These are phyloP conservation scores for Yamagishiella unicocca DNA, from an alignment of 139 green algal genomes.

Conservation along the genomic window DNA sequence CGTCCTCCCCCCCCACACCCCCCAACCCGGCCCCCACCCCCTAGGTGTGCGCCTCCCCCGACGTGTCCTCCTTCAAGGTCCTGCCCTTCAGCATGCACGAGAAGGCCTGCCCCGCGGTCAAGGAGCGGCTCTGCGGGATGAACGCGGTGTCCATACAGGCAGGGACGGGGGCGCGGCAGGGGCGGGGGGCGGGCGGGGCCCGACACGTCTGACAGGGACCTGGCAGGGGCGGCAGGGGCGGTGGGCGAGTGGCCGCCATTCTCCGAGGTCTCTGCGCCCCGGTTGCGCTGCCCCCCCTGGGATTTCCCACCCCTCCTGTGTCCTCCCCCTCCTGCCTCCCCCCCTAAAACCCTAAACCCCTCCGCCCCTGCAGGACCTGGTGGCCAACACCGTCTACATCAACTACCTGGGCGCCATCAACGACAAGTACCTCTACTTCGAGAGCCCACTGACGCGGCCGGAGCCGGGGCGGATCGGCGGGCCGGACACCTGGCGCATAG, in stretches of 20 bases:
- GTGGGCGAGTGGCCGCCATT: too few species aligned
- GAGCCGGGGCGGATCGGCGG: conserved; percentile 12
- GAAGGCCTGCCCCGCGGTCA: not conserved
- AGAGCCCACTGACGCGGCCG: conserved; percentile 34
- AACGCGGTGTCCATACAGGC: conserved; percentile 38
- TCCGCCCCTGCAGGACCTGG: conserved; percentile 26
- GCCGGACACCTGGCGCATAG: conserved; percentile 22
- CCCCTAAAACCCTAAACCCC: too few species aligned
- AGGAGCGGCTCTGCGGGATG: conserved; percentile 24
- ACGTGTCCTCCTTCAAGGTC: conserved; percentile 46
- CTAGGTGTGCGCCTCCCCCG: conserved; percentile 46
- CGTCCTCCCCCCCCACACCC: not conserved
- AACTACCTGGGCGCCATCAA: conserved; percentile 27
- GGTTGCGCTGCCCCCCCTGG: too few species aligned
- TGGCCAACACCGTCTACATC: conserved; percentile 50
- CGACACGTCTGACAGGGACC: too few species aligned
- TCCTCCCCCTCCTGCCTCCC: not conserved
- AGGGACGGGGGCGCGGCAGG: not conserved
- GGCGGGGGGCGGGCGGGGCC: too few species aligned
- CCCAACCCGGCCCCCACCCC: not conserved
- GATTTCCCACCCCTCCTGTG: too few species aligned
- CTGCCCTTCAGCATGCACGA: conserved; percentile 40
- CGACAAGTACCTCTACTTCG: conserved; percentile 43
- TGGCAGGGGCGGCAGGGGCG: too few species aligned
- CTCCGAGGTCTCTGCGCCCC: too few species aligned